Conservation (phyloP, 2,329 filamentous ascomycete species). For the Exserohilum turcica region DNA sequence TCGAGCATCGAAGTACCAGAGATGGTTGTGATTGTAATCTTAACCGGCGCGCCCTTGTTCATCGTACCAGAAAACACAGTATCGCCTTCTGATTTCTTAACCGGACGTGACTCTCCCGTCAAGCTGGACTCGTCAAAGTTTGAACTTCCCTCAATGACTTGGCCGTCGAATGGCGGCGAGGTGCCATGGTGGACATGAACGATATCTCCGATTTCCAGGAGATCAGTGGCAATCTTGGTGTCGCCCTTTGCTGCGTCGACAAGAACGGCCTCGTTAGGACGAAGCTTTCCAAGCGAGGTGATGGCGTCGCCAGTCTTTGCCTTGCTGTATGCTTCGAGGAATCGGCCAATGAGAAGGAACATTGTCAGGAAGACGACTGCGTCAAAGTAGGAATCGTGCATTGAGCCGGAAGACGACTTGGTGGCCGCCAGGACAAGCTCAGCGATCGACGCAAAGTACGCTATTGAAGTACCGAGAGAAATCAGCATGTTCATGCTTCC, state of each 20-base stretch:
- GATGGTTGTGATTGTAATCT: conserved; percentile 66
- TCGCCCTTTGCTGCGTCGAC: conserved; percentile 55
- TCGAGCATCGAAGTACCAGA: conserved; percentile 77
- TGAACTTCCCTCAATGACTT: conserved; percentile 61
- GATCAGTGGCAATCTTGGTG: conserved; percentile 63
- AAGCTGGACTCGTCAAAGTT: conserved; percentile 88
- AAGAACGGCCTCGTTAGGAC: conserved; percentile 76
- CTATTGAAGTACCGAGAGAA: conserved; percentile 84
- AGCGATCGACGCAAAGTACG: conserved; percentile 80
- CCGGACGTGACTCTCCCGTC: conserved; percentile 74
- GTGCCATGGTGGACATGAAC: conserved; percentile 78
- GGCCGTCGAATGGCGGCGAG: conserved; percentile 84
- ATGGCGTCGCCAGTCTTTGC: conserved; percentile 88
- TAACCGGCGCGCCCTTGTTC: conserved; percentile 69
- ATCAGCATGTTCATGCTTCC: conserved; percentile 97
- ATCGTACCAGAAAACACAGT: conserved; percentile 74
- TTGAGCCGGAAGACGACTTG: conserved; percentile 40
- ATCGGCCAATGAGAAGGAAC: conserved; percentile 76
- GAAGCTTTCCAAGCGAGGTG: conserved; percentile 74
- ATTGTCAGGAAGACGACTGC: conserved; percentile 90
- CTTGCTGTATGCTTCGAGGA: conserved; percentile 89
- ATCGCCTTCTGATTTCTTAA: conserved; percentile 68
- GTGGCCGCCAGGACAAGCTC: conserved; percentile 68
- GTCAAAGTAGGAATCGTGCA: conserved; percentile 73
- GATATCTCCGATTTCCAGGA: conserved; percentile 60